These are phyloP conservation scores for Lasiodiplodia hormozganensis DNA, from an alignment of 2,329 filamentous ascomycete species.

Conservation along the genomic window DNA sequence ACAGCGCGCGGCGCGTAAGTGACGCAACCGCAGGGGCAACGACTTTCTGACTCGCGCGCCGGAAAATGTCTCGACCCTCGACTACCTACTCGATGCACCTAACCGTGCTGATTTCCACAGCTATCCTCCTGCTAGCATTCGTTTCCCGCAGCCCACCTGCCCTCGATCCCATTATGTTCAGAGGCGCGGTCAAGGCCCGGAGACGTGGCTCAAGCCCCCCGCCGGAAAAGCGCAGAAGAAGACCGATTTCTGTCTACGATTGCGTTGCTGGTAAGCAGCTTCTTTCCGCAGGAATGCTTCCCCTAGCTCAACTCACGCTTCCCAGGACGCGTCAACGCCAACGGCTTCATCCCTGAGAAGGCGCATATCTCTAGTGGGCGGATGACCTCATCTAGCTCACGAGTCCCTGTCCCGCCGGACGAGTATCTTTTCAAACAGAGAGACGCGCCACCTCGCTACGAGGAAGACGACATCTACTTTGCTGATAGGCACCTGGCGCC, in stretches of 20 bases:
- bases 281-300: background rate
- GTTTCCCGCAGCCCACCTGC: background rate
- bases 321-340: slow-evolving; percentile 58
- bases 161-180: background rate
- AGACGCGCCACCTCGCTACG: slow-evolving; percentile 70
- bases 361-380: slow-evolving; percentile 39
- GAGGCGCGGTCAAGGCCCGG: background rate
- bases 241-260: slow-evolving; percentile 70
- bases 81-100: background rate
- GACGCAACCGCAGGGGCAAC: slow-evolving; percentile 1
- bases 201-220: background rate
- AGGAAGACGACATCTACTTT: slow-evolving; percentile 75
- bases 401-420: slow-evolving; percentile 65
- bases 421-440: slow-evolving; percentile 72
- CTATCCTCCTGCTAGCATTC: background rate
- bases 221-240: slow-evolving; percentile 32
- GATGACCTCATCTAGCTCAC: slow-evolving; percentile 37
- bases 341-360: slow-evolving; percentile 51
- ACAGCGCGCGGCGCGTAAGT: background rate
- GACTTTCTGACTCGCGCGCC: slow-evolving; percentile 12
- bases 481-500: slow-evolving; percentile 65
- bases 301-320: background rate
- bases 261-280: slow-evolving; percentile 61
- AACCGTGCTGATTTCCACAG: background rate
- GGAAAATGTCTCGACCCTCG: background rate